Evolutionary conservation across 495 filamentous ascomycete genomes (phyloP), one percentile per base, ranked within the genome.

Genomic region (Penicillium parvum): DNA sequence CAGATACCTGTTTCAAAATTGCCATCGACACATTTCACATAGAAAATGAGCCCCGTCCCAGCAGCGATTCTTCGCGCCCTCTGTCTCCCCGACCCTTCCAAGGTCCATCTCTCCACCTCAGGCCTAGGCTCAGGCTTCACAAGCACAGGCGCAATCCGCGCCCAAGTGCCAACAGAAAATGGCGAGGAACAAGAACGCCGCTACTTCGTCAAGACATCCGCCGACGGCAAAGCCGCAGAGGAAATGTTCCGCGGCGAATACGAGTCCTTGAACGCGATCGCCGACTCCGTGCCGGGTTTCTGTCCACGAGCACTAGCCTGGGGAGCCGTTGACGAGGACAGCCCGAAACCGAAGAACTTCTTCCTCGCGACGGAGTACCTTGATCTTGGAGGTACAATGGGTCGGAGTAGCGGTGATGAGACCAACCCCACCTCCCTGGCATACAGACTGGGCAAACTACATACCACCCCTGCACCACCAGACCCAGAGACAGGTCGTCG

Each of bases 241-340:
- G 58, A 82, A 26, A 95, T 95, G 88, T 95, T 96, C 58, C 70
- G 68, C 69, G 87, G 90, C 22, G 90, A 96, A 69, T 84, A 86
- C 63, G 75, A 77, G 35, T 92, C 86, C 12, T 79, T 95, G 38
- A 88, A 89, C 57, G 85, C 88, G 20, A 83, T 95, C 59, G 78
- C 86, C 55, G 40, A 63, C 44, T 68, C 73, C 12, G 81, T 89
- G 0, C 85, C 89, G 12, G 78, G 73, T 22, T 75, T 96, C 42
- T 90, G 84, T 56, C 87, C 90, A 0, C 66, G 70, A 37, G 81
- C 84, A 12, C 72, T 86, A 57, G 83, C 83, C 32, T 78, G 84
- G 56, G 88, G 91, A 15, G 40, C 68, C 5, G 69, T 89, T 10
- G 57, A 66, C 19, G 68, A 76, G 4, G 55, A 58, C n/a, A 58